Conservation (phyloP, 768 basidiomycete species). For the Lactifluus pinguis region DNA sequence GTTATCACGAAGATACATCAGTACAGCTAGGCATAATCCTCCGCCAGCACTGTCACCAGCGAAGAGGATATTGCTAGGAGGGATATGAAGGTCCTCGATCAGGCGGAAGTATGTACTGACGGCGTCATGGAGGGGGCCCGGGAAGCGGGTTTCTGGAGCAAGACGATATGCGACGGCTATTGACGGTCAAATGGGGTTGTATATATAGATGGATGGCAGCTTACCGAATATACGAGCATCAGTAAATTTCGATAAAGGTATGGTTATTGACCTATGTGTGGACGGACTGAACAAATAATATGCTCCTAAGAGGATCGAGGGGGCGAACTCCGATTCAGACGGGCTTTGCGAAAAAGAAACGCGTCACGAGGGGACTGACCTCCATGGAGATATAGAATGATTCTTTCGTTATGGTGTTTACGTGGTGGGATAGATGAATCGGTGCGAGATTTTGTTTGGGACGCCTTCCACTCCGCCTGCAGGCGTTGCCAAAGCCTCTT, state of each 20-base stretch:
- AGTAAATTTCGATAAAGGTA: slow-evolving; percentile 81
- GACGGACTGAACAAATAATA: slow-evolving; percentile 91
- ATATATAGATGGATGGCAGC: slow-evolving; percentile 20
- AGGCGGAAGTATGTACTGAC: slow-evolving; percentile 83
- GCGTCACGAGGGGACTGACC: slow-evolving; percentile 39
- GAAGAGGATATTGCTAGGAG: slow-evolving; percentile 82
- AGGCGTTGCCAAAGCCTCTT: slow-evolving; percentile 82
- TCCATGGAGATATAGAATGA: slow-evolving; percentile 91
- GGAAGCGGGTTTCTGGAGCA: slow-evolving; percentile 92
- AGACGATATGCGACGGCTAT: slow-evolving; percentile 89
- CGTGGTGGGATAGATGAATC: slow-evolving; percentile 11
- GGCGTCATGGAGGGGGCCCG: slow-evolving; percentile 80
- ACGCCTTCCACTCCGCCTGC: slow-evolving; percentile 69
- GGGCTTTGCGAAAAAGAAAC: background rate
- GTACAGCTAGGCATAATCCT: slow-evolving; percentile 70
- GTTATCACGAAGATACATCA: slow-evolving; percentile 95
- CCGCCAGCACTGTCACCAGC: slow-evolving; percentile 94
- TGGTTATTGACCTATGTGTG: slow-evolving; percentile 82
- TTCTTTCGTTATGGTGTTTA: slow-evolving; percentile 54
- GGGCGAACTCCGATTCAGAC: background rate
- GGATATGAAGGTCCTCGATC: slow-evolving; percentile 79
- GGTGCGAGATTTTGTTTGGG: slow-evolving; percentile 16
- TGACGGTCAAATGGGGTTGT: slow-evolving; percentile 10
- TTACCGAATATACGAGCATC: slow-evolving; percentile 82
- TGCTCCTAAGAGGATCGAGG: slow-evolving; percentile 46